Evolutionary conservation across 129 eudicot species (phyloP).

Genomic region (Erigeron canadensis): DNA sequence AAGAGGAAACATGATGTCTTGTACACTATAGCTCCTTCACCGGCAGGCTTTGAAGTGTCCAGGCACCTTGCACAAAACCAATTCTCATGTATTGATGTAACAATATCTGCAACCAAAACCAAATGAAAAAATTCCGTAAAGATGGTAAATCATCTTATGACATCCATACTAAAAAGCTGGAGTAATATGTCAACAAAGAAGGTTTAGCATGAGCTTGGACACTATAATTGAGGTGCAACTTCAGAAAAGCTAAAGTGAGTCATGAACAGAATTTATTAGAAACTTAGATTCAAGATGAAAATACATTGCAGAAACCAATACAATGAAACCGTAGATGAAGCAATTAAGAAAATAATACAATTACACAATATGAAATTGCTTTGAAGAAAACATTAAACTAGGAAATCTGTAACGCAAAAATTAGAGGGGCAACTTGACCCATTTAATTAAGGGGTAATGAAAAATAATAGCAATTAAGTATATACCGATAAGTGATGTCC

Average conservation of each 20-base stretch:
- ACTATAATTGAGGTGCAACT: neutral
- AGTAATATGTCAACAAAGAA: neutral
- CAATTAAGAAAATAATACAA: neutral
- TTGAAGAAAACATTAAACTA: neutral
- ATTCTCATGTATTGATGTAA: conserved; percentile 88
- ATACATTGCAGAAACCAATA: conserved; percentile 2
- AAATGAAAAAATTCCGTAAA: neutral
- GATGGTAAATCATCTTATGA: neutral
- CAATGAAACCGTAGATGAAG: neutral
- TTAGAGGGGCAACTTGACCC: too few relatives aligned
- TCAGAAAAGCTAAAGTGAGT: neutral
- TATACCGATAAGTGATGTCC: too few relatives aligned
- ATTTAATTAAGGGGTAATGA: too few relatives aligned
- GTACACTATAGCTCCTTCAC: conserved; percentile 93
- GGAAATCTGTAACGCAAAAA: neutral
- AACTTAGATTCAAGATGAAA: neutral
- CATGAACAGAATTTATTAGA: neutral
- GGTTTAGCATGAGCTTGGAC: neutral
- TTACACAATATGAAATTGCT: neutral
- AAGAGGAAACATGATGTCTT: conserved; percentile 83
- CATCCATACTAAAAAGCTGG: conserved; percentile 7
- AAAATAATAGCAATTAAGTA: too few relatives aligned
- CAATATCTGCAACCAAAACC: conserved; percentile 63
- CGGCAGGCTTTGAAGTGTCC: conserved; percentile 71
- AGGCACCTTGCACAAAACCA: conserved; percentile 91